phyloP scores from a whole-genome alignment of 495 filamentous ascomycete genomes.

The Aspergillus cristatus region DNA sequence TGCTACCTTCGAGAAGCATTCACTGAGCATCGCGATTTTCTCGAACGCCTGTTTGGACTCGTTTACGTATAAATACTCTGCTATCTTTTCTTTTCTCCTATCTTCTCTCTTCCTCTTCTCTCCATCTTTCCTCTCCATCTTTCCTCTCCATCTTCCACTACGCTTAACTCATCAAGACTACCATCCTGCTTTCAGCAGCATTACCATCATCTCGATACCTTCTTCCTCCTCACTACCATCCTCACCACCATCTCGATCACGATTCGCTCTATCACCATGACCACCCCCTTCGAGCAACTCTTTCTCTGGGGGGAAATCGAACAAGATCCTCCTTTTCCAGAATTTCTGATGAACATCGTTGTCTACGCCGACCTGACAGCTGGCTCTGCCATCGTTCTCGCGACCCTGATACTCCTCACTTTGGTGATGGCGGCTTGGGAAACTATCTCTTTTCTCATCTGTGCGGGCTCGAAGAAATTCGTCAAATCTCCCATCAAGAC shows the following conservation, averaged over 20 bases:
- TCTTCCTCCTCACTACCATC: background rate
- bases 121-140: background rate
- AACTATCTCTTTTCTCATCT: background rate
- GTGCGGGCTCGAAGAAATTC: background rate
- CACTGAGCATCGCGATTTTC: background rate
- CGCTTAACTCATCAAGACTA: background rate
- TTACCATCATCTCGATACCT: background rate
- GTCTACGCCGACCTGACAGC: conserved; percentile 7
- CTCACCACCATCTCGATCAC: too few species aligned
- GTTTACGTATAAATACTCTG: background rate
- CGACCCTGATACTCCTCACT: conserved; percentile 1
- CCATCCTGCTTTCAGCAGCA: background rate
- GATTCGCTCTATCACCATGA: too few species aligned
- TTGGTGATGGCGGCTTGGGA: background rate
- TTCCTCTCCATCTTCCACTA: background rate
- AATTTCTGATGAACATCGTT: conserved; percentile 1
- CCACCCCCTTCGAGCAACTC: conserved; percentile 6
- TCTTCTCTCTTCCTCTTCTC: background rate
- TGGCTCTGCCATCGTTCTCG: conserved; percentile 1
- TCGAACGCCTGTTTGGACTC: background rate
- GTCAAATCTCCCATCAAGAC: background rate
- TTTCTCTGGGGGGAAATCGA: conserved; percentile 6
- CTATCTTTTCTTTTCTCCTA: background rate
- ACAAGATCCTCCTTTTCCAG: conserved; percentile 1
- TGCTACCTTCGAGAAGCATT: too few species aligned